Evolutionary conservation across 129 eudicot genomes (phyloP).

Genomic region (Helichrysum umbraculigerum): DNA sequence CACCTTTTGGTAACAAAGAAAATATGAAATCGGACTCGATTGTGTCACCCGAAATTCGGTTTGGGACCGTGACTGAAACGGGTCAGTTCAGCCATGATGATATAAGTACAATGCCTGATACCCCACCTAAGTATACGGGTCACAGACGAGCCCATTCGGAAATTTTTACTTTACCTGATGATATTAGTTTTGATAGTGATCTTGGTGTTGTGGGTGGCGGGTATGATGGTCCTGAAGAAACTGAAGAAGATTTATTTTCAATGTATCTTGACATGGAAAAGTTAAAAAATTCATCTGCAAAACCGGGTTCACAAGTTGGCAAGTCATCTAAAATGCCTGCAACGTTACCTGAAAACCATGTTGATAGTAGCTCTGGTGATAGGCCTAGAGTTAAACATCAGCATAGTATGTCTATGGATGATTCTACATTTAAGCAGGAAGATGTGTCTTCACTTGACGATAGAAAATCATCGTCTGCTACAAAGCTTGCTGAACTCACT

Average conservation of each 20-base stretch:
- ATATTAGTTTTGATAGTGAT: slow-evolving; percentile 77
- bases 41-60: slow-evolving; percentile 36
- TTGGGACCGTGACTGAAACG: slow-evolving; percentile 34
- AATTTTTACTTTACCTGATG: slow-evolving; percentile 79
- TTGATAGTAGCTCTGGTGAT: slow-evolving; percentile 28
- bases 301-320: slow-evolving; percentile 37
- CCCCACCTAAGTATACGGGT: slow-evolving; percentile 65
- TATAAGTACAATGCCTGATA: slow-evolving; percentile 76
- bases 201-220: slow-evolving; percentile 70
- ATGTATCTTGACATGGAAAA: slow-evolving; percentile 90
- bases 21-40: slow-evolving; percentile 41
- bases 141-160: slow-evolving; percentile 87
- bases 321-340: not conserved
- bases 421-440: slow-evolving; percentile 36
- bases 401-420: slow-evolving; percentile 86
- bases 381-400: slow-evolving; percentile 58
- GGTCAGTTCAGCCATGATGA: slow-evolving; percentile 55
- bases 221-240: slow-evolving; percentile 77
- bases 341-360: slow-evolving; percentile 22
- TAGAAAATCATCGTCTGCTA: slow-evolving; percentile 69
- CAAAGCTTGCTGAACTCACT: slow-evolving; percentile 86
- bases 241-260: slow-evolving; percentile 79
- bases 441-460: slow-evolving; percentile 39
- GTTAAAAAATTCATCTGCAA: slow-evolving; percentile 63
- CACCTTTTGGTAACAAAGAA: slow-evolving; percentile 42